Evolutionary conservation across 164 flowering plant species (phyloP), one percentile per base, ranked within the genome.

Genomic region (Cinnamomum chago): DNA sequence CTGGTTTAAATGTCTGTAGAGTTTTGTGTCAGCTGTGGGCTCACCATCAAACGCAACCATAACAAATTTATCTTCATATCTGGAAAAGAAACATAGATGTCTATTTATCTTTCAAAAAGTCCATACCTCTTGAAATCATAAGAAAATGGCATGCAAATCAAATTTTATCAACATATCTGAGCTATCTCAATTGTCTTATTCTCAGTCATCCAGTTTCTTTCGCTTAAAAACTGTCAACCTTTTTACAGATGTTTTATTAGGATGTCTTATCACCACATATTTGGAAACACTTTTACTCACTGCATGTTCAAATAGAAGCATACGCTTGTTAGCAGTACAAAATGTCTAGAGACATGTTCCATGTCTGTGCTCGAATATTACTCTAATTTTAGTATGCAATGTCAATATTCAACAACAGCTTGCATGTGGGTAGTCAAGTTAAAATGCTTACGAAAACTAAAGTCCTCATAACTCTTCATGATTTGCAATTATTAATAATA

Each of bases 1-100:
- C 58, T 75, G 79, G 62, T 84, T 88, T 73, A 95, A 76, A 83
- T 91, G 92, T 83, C 84, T 82, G 80, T 80, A 91, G 58, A 73
- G 62, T 81, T 91, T 97, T 72, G 97, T 83, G 84, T 92, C 98
- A 79, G 92, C 99, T 6, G 97, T 92, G 70, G 99, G 99, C 76
- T 91, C 97, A 73, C 84, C 78, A 84, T 95, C 99, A 79, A 93
- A 93, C 50, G 88, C 73, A 5, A 86, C 92, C 65, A 82, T 60
- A n/a, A 91, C 95, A 85, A 89, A 89, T 70, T 82, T 90, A 65
- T 93, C 98, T 2, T 90, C 83, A 33, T 82, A 83, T 86, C 98
- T 94, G 88, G 58, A 70, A 70, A 69, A 83, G 73, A 25, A 13
- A 68, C 13, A 18, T 9, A 35, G 5, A 28, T 13, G 10, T 35